Evolutionary conservation across 768 basidiomycete genomes (phyloP).

Genomic region (Harrya chromipes): DNA sequence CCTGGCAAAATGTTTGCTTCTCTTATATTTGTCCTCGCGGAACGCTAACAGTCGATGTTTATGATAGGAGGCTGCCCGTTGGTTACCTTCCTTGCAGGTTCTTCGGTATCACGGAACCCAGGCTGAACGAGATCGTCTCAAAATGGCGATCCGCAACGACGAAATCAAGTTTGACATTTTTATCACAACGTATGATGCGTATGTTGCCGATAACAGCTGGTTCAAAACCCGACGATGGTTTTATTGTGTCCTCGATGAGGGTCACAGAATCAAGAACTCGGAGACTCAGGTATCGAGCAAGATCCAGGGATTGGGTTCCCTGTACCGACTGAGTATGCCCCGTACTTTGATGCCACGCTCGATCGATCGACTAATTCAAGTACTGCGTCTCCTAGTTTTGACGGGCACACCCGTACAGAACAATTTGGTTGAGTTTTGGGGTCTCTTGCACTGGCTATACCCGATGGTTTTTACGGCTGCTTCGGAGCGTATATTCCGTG

Average conservation of each 20-base stretch:
- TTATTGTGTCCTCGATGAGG: conserved; percentile 62
- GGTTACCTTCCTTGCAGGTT: conserved; percentile 49
- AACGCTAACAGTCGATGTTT: conserved; percentile 1
- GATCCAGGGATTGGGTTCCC: conserved; percentile 52
- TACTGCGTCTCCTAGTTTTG: conserved; percentile 41
- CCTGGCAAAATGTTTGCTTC: conserved; percentile 50
- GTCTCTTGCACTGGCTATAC: conserved; percentile 53
- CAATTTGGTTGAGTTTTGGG: conserved; percentile 57
- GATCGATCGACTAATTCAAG: not conserved
- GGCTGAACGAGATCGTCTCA: conserved; percentile 54
- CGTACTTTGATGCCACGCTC: not conserved
- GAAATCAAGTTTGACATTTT: conserved; percentile 44
- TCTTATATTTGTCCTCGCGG: not conserved
- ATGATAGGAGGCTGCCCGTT: conserved; percentile 48
- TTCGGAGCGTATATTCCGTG: conserved; percentile 46
- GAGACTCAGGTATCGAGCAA: conserved; percentile 52
- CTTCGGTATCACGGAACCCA: conserved; percentile 62
- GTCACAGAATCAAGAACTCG: conserved; percentile 71
- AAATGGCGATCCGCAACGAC: conserved; percentile 37
- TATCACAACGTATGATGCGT: conserved; percentile 68
- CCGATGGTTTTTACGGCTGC: conserved; percentile 49
- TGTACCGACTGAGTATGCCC: conserved; percentile 52
- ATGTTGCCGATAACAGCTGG: conserved; percentile 54
- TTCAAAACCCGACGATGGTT: conserved; percentile 58
- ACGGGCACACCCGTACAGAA: conserved; percentile 77